Evolutionary conservation across 31 red algal species (phyloP).

Genomic region (Odonthalia washingtoniensis): DNA sequence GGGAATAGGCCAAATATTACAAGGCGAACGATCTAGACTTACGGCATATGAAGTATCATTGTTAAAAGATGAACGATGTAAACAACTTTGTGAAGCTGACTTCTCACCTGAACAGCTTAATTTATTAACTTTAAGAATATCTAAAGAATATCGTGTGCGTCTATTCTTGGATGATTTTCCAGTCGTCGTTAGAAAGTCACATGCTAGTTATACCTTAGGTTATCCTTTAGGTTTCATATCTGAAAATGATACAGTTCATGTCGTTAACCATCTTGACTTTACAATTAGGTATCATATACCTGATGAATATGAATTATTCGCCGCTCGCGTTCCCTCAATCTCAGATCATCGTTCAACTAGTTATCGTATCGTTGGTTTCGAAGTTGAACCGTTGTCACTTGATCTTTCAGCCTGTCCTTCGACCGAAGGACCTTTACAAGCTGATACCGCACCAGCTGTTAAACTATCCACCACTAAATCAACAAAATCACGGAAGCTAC

Average conservation of each 20-base stretch:
- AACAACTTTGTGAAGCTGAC: constrained; percentile 57
- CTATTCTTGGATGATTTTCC: constrained; percentile 89
- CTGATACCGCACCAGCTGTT: constrained; percentile 29
- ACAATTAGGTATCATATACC: constrained; percentile 85
- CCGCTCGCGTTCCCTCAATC: neutral
- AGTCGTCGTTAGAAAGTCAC: constrained; percentile 60
- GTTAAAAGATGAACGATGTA: constrained; percentile 66
- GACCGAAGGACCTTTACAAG: neutral
- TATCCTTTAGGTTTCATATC: constrained; percentile 68
- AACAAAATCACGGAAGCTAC: constrained; percentile 25
- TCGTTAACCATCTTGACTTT: constrained; percentile 92
- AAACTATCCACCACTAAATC: constrained; percentile 10
- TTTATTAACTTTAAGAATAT: constrained; percentile 66
- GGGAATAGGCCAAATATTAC: constrained; percentile 83
- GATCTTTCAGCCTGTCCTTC: constrained; percentile 9
- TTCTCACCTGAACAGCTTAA: constrained; percentile 54
- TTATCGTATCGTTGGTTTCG: constrained; percentile 96
- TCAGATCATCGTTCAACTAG: constrained; percentile 12
- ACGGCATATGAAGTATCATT: constrained; percentile 72
- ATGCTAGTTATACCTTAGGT: constrained; percentile 62
- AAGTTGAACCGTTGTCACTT: constrained; percentile 81
- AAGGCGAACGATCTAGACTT: constrained; percentile 83
- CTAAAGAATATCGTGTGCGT: constrained; percentile 76
- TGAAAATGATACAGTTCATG: constrained; percentile 24
- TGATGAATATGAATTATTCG: constrained; percentile 60